Evolutionary conservation across 805 yeast species (phyloP).

Genomic region (Osmozyma mogii): DNA sequence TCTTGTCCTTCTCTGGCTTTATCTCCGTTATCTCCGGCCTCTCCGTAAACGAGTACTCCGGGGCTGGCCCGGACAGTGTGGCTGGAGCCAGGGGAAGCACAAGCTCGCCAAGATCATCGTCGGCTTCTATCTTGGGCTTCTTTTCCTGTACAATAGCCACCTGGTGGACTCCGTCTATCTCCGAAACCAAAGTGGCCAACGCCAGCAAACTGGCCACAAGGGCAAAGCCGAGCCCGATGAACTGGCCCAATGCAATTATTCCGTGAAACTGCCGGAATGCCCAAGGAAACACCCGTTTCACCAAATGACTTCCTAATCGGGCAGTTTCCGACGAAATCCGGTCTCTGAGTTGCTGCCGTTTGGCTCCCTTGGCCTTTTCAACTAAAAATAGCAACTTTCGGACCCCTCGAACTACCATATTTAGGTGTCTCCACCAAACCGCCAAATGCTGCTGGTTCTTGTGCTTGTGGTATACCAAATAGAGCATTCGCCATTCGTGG

Average conservation of each 20-base stretch:
- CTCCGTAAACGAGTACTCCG: not conserved
- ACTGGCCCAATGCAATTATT: conserved; percentile 69
- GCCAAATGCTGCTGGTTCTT: conserved; percentile 68
- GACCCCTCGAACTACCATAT: conserved; percentile 51
- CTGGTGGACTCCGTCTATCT: conserved; percentile 11
- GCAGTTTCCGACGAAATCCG: conserved; percentile 8
- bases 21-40: not conserved
- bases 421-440: conserved; percentile 69
- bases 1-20: conserved; percentile 8
- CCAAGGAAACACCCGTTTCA: conserved; percentile 32
- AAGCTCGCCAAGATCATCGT: conserved; percentile 12
- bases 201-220: conserved; percentile 50
- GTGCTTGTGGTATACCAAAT: conserved; percentile 61
- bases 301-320: conserved; percentile 23
- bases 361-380: conserved; percentile 9
- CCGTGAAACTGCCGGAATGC: conserved; percentile 59
- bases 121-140: not conserved
- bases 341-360: conserved; percentile 4
- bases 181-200: conserved; percentile 21
- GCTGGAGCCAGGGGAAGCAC: conserved; percentile 1
- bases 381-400: conserved; percentile 24
- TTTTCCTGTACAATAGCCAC: not conserved
- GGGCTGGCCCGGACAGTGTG: not conserved
- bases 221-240: conserved; percentile 63
- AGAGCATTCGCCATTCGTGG: conserved; percentile 55